These are phyloP conservation scores for Exophiala alcalophila DNA, from an alignment of 2,329 filamentous ascomycete species.

Conservation along the genomic window DNA sequence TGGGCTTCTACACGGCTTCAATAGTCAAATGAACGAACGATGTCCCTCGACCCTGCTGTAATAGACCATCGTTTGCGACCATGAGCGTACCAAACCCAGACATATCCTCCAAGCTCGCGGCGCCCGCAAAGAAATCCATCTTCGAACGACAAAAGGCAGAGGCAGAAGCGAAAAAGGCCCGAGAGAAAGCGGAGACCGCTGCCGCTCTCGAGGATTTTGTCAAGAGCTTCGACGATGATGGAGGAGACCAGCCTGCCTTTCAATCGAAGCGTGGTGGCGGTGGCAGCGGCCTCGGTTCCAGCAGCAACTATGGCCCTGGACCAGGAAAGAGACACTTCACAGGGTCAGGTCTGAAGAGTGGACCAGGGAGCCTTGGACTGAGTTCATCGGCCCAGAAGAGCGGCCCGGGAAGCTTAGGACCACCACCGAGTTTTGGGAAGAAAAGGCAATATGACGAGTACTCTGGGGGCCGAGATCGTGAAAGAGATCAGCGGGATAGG, in stretches of 20 bases:
- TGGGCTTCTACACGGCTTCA: no score
- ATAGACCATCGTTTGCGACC: slow-evolving; percentile 2
- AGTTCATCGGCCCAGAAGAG: slow-evolving; percentile 46
- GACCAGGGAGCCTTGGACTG: slow-evolving; percentile 49
- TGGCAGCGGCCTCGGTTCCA: slow-evolving; percentile 36
- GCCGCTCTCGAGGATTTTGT: slow-evolving; percentile 85
- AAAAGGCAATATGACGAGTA: slow-evolving; percentile 53
- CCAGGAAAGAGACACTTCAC: slow-evolving; percentile 63
- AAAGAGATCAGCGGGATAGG: slow-evolving; percentile 13
- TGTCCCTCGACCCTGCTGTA: no score
- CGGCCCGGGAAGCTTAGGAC: slow-evolving; percentile 62
- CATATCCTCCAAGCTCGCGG: slow-evolving; percentile 71
- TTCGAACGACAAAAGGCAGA: slow-evolving; percentile 89
- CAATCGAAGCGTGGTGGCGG: slow-evolving; percentile 33
- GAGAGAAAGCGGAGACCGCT: slow-evolving; percentile 82
- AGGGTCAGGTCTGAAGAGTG: slow-evolving; percentile 46
- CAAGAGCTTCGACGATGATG: slow-evolving; percentile 60
- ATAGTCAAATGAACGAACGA: no score
- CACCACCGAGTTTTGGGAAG: slow-evolving; percentile 50
- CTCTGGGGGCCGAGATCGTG: slow-evolving; percentile 20
- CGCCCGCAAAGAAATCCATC: slow-evolving; percentile 73
- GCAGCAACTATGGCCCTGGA: slow-evolving; percentile 35
- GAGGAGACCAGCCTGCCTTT: slow-evolving; percentile 23
- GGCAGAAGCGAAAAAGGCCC: slow-evolving; percentile 78
- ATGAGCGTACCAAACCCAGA: slow-evolving; percentile 45